Evolutionary conservation across 2,329 filamentous ascomycete species (phyloP), one percentile per base, ranked within the genome.

Genomic region (Helminthosporium solani): DNA sequence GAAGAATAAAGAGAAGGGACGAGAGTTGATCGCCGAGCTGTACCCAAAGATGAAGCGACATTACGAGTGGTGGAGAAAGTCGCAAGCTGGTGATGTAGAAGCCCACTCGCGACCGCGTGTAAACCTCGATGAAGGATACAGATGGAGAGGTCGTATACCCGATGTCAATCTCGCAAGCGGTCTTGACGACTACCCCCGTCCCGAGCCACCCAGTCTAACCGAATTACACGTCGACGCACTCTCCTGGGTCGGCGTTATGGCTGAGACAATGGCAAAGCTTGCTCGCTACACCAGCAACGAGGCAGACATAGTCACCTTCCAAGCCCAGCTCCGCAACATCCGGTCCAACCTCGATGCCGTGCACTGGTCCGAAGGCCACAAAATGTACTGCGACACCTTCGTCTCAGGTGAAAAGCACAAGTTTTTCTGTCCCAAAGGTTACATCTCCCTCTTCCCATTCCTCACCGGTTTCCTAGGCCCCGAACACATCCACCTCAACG

Each of bases 241-340:
- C 68, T 88, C 88, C 35, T 97, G 92, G 92, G 87, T 97, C 70
- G 91, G 90, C n/a, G 81, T 96, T 72, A 95, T 95, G 88, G 85
- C 88, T 39, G 83, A 86, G 55, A 86, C 87, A 14, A 80, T 97
- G 36, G 79, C 83, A 58, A 87, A 86, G 57, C 86, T 95, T 53
- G 88, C 90, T 1, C 76, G 82, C 38, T 81, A 82, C 16, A 78
- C 95, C n/a, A 83, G 81, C 36, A 79, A 87, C 53, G 72, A 73
- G 0, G 88, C 92, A 33, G 90, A 96, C 54, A 83, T 80, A 1
- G 77, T 80, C 21, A 82, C 86, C 57, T 88, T 90, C 61, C 77
- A 75, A 40, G 81, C 79, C 46, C 86, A 86, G 44, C 78, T 88
- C 40, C 81, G 81, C 14, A 89, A 85, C 12, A 90, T 96, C 52